These are phyloP conservation scores for Canna indica DNA, from an alignment of 176 grass and related monocot genomes.

Conservation along the genomic window DNA sequence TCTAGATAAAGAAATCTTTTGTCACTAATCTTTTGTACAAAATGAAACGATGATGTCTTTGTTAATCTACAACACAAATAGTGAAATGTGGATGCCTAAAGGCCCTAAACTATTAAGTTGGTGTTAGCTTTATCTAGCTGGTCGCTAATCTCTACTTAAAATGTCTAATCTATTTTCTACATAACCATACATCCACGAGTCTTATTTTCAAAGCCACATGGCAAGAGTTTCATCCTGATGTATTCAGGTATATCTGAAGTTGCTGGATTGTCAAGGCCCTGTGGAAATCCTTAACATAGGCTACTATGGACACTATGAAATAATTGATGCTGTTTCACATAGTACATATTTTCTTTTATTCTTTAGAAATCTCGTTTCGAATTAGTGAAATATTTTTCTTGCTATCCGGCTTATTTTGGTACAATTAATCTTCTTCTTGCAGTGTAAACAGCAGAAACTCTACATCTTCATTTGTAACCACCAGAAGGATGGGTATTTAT, in stretches of 20 bases:
- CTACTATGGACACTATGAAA: neutral
- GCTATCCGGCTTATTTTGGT: neutral
- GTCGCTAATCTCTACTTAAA: neutral
- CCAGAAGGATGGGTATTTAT: conserved; percentile 49
- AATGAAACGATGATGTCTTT: too few relatives aligned
- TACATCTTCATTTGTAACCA: conserved; percentile 51
- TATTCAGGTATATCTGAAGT: neutral
- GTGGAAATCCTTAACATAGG: neutral
- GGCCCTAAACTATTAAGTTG: neutral
- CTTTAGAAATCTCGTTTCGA: neutral
- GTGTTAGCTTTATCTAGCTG: neutral
- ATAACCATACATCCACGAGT: neutral
- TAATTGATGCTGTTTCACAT: neutral
- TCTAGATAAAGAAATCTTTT: too few relatives aligned
- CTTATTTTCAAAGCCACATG: neutral
- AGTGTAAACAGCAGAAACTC: conserved; percentile 54
- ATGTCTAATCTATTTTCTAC: neutral
- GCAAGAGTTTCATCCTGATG: neutral
- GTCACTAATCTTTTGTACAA: too few relatives aligned
- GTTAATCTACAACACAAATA: neutral
- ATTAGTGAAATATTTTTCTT: neutral
- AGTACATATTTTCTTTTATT: neutral
- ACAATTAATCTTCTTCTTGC: conserved; percentile 8
- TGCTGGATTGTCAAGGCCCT: neutral
- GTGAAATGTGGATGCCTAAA: neutral